Evolutionary conservation across 805 yeast species (phyloP).

Genomic region (Candida cerambycidarum): DNA sequence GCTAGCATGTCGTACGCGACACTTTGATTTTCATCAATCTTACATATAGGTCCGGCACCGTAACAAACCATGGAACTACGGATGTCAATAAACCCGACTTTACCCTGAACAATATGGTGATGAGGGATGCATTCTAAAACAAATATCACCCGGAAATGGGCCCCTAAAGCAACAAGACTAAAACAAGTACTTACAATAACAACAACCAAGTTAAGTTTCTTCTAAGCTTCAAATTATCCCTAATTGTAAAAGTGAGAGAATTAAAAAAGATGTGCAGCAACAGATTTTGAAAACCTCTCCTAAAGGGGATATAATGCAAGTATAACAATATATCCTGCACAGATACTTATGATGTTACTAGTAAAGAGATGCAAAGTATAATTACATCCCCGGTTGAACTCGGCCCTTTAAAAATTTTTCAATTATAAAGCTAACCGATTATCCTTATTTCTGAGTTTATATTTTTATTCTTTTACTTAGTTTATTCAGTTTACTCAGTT

Average conservation of each 20-base stretch:
- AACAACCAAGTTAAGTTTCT: no score
- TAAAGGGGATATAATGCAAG: not conserved
- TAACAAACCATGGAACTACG: slow-evolving; percentile 1
- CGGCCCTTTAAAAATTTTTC: not conserved
- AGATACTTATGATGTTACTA: not conserved
- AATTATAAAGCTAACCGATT: not conserved
- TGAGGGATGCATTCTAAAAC: no score
- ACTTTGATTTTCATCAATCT: not conserved
- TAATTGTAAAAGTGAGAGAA: no score
- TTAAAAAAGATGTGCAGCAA: not conserved
- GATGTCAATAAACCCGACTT: not conserved
- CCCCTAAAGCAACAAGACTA: no score
- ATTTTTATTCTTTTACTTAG: no score
- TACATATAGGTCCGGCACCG: not conserved
- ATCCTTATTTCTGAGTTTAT: not conserved
- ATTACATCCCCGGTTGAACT: slow-evolving; percentile 3
- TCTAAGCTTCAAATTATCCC: no score
- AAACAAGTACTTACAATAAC: no score
- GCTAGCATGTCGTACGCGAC: slow-evolving; percentile 2
- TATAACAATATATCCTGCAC: not conserved
- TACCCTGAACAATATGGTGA: not conserved
- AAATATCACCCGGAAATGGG: no score
- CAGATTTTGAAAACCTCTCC: not conserved
- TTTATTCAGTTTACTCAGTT: no score
- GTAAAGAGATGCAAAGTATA: not conserved